Conservation (phyloP, 768 basidiomycete species). For the Lactifluus rugatus region DNA sequence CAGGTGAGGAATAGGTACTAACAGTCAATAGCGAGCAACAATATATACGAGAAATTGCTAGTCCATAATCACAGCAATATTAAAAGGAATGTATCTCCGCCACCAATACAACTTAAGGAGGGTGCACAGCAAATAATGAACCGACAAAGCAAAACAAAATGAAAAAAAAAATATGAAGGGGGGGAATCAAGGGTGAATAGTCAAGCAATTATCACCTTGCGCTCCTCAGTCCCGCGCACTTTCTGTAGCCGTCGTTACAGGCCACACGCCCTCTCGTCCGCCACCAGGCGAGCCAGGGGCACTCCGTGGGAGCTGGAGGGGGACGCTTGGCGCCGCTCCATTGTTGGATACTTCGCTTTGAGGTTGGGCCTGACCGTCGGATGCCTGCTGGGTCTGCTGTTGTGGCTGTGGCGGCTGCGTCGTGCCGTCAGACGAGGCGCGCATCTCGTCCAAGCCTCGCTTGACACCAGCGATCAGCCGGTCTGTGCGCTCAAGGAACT, state of each 20-base stretch:
- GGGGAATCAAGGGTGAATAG: not conserved
- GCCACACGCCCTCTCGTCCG: constrained; percentile 26
- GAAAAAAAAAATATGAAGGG: not conserved
- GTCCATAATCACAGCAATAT: constrained; percentile 17
- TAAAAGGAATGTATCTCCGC: constrained; percentile 10
- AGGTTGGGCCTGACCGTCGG: not conserved
- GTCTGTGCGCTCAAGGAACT: constrained; percentile 69
- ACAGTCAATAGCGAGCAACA: constrained; percentile 10
- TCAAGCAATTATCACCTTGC: not conserved
- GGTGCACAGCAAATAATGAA: constrained; percentile 14
- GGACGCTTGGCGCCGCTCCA: constrained; percentile 20
- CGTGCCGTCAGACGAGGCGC: constrained; percentile 26
- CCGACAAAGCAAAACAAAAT: constrained; percentile 7
- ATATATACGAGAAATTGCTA: constrained; percentile 15
- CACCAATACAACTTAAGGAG: constrained; percentile 8
- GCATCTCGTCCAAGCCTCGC: constrained; percentile 70
- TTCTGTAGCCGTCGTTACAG: constrained; percentile 23
- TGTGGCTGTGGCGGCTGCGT: not conserved
- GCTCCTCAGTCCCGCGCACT: constrained; percentile 16
- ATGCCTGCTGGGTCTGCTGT: not conserved
- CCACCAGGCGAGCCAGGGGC: constrained; percentile 20
- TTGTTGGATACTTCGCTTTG: constrained; percentile 11
- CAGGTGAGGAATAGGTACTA: constrained; percentile 8
- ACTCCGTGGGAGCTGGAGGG: constrained; percentile 22
- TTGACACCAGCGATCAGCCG: constrained; percentile 61